Evolutionary conservation across 2,329 filamentous ascomycete species (phyloP).

Genomic region (Beauveria australis): DNA sequence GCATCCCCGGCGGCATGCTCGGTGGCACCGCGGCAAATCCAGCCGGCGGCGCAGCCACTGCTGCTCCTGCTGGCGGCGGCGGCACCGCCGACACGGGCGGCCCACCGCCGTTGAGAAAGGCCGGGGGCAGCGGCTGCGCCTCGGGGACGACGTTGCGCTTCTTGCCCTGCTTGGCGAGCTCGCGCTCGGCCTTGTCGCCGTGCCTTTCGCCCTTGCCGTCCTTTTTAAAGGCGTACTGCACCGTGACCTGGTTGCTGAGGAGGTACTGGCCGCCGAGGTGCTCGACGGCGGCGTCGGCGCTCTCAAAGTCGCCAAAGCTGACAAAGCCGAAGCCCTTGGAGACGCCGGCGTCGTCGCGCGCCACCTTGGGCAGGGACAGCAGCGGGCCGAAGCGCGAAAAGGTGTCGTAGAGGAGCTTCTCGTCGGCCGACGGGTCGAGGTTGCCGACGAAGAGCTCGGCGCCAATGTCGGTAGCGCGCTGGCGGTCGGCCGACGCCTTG

Average conservation of each 20-base stretch:
- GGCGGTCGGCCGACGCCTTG: constrained; percentile 86
- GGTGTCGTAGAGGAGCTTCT: constrained; percentile 89
- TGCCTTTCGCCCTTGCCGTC: constrained; percentile 96
- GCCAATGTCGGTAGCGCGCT: constrained; percentile 86
- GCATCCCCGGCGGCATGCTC: constrained; percentile 16
- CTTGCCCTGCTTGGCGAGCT: constrained; percentile 84
- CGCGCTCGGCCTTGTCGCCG: constrained; percentile 86
- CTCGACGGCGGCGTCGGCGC: constrained; percentile 80
- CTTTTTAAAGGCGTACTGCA: constrained; percentile 99
- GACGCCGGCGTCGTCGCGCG: constrained; percentile 77
- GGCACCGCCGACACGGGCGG: constrained; percentile 17
- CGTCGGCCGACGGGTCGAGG: constrained; percentile 86
- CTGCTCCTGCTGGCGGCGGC: constrained; percentile 13
- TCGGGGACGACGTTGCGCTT: constrained; percentile 87
- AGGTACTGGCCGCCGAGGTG: constrained; percentile 96
- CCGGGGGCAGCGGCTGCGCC: constrained; percentile 65
- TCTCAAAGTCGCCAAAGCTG: constrained; percentile 86
- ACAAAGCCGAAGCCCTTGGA: constrained; percentile 97
- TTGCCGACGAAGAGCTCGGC: constrained; percentile 97
- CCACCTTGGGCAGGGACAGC: constrained; percentile 79
- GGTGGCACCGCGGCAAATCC: constrained; percentile 31
- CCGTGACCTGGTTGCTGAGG: constrained; percentile 91
- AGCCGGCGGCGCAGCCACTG: constrained; percentile 16
- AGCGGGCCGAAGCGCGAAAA: constrained; percentile 88
- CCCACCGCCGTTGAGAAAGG: constrained; percentile 44